Percentiles rank a stretch among this genome's conserved stretches.
Conservation (phyloP, 805 yeast genomes). For the Kluyveromyces lactis region DNA sequence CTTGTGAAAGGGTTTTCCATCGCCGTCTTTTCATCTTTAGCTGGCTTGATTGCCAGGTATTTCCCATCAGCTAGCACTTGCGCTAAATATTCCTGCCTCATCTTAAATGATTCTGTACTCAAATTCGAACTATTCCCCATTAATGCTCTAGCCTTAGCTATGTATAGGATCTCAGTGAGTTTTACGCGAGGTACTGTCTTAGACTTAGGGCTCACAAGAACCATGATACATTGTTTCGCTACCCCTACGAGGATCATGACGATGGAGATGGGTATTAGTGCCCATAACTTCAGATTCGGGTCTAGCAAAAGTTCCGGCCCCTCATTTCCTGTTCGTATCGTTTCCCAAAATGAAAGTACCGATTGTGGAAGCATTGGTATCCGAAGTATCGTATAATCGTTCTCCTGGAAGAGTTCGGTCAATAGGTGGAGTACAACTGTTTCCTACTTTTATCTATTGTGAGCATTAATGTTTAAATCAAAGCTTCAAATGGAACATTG, state of each 20-base stretch:
- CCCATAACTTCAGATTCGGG: conserved; percentile 83
- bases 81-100: conserved; percentile 42
- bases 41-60: conserved; percentile 44
- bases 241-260: conserved; percentile 88
- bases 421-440: too few species aligned
- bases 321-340: conserved; percentile 14
- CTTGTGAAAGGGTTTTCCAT: conserved; percentile 61
- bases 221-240: conserved; percentile 58
- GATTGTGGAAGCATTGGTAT: background rate
- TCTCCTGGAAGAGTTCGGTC: too few species aligned
- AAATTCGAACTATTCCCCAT: conserved; percentile 46
- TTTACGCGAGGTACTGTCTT: conserved; percentile 44
- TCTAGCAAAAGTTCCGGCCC: conserved; percentile 60
- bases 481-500: too few species aligned
- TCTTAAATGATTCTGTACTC: conserved; percentile 42
- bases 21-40: conserved; percentile 26
- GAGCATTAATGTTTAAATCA: too few species aligned
- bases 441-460: too few species aligned
- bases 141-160: conserved; percentile 52
- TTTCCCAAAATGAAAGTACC: background rate
- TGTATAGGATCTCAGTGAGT: conserved; percentile 54
- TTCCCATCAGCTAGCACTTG: conserved; percentile 44
- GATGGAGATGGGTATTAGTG: conserved; percentile 75
- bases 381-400: too few species aligned
- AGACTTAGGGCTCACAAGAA: conserved; percentile 50